Evolutionary conservation across 169 alveolate species (phyloP).

Genomic region (Cryptosporidium tyzzeri): DNA sequence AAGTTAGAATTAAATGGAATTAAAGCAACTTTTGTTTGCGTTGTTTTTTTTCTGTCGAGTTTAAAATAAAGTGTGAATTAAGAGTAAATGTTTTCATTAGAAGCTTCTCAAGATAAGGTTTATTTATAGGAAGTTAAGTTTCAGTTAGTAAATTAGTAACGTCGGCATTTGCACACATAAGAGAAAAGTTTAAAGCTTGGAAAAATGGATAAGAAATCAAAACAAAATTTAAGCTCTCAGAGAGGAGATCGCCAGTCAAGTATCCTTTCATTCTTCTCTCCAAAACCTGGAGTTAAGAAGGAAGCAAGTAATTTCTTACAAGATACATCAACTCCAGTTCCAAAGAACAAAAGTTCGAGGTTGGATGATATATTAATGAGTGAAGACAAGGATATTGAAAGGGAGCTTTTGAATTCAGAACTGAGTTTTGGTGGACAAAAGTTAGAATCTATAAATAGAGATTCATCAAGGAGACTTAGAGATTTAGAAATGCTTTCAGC

Average conservation of each 20-base stretch:
- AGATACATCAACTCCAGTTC: constrained; percentile 10
- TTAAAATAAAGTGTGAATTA: background rate
- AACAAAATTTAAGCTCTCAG: background rate
- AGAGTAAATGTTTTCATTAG: background rate
- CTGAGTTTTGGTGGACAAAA: background rate
- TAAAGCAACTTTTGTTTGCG: background rate
- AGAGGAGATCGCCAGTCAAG: constrained; percentile 65
- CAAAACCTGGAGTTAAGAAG: constrained; percentile 10
- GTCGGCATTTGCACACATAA: constrained; percentile 13
- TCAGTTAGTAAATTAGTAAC: background rate
- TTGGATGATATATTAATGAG: constrained; percentile 6
- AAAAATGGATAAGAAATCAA: constrained; percentile 26
- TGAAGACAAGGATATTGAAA: constrained; percentile 55
- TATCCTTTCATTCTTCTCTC: constrained; percentile 73
- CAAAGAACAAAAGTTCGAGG: background rate
- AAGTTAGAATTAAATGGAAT: background rate
- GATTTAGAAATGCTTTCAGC: constrained; percentile 63
- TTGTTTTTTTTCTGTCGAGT: background rate
- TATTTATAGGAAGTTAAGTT: background rate
- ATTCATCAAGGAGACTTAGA: background rate
- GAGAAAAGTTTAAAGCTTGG: background rate
- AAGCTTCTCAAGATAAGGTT: background rate
- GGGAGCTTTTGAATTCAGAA: constrained; percentile 33
- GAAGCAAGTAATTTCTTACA: background rate
- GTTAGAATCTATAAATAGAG: background rate